phyloP scores from a whole-genome alignment of 257 asterid genomes.

The Solanum sejunctum region DNA sequence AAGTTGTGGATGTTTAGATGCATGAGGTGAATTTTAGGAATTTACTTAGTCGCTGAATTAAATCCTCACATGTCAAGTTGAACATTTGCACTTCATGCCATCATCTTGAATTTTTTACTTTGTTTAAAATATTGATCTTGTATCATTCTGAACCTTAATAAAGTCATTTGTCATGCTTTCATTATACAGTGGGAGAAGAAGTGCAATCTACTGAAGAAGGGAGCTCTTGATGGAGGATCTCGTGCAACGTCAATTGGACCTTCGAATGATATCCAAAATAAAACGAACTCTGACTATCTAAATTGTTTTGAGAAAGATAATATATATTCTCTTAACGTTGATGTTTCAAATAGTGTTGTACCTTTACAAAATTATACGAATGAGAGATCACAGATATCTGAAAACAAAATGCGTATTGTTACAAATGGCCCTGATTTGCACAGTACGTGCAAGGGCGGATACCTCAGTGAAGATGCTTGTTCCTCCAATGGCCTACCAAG shows the following conservation, averaged over 20 bases:
- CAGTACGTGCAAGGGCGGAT: not conserved
- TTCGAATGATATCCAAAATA: constrained; percentile 74
- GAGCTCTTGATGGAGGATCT: constrained; percentile 36
- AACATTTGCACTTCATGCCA: not conserved
- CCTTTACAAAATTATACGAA: constrained; percentile 77
- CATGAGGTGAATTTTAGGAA: not conserved
- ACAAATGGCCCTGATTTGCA: constrained; percentile 9
- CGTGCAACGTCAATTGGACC: constrained; percentile 27
- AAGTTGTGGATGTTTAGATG: not conserved
- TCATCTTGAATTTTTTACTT: not conserved
- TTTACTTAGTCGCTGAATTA: not conserved
- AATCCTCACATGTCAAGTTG: not conserved
- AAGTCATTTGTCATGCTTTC: not conserved
- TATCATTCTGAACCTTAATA: not conserved
- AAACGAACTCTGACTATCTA: constrained; percentile 48
- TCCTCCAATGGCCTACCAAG: not conserved
- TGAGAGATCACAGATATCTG: constrained; percentile 53
- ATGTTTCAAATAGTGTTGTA: constrained; percentile 39
- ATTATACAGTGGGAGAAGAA: constrained; percentile 77
- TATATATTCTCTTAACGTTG: constrained; percentile 24
- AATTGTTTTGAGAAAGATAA: constrained; percentile 40
- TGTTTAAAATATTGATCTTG: not conserved
- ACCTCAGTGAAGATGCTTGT: not conserved
- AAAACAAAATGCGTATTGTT: constrained; percentile 25
- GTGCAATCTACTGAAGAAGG: constrained; percentile 45